A percentile compares a stretch with the other conserved stretches of the same genome.
Conservation (phyloP, 768 basidiomycete genomes). For the Tulasnella sp. region DNA sequence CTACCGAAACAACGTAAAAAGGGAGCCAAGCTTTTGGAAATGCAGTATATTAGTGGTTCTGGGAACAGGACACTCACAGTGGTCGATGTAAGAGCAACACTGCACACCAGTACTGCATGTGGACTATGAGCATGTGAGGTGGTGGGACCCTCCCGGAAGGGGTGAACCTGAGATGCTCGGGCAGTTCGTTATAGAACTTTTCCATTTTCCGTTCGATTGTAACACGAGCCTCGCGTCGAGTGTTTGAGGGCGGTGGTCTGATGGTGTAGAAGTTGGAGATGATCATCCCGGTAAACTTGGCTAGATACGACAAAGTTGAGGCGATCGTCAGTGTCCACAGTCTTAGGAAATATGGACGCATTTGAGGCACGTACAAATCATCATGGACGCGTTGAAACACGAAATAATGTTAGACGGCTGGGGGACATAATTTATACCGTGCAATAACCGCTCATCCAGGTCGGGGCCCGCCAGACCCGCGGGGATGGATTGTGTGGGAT, state of each 20-base stretch:
- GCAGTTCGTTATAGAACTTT: conserved; percentile 26
- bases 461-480: too few relatives aligned
- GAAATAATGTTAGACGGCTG: conserved; percentile 19
- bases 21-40: too few relatives aligned
- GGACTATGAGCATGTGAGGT: conserved; percentile 24
- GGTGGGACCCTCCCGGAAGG: conserved; percentile 21
- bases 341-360: too few relatives aligned
- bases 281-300: conserved; percentile 19
- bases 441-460: neutral
- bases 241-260: conserved; percentile 16
- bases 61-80: too few relatives aligned
- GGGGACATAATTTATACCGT: conserved; percentile 14
- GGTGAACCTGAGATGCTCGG: conserved; percentile 22
- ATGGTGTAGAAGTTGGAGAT: conserved; percentile 26
- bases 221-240: conserved; percentile 22
- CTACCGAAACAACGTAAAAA: too few relatives aligned
- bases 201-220: conserved; percentile 24
- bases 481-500: conserved; percentile 13
- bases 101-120: conserved; percentile 26
- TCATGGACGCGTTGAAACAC: conserved; percentile 25
- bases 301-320: neutral
- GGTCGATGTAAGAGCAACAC: conserved; percentile 27
- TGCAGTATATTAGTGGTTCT: too few relatives aligned
- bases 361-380: conserved; percentile 21
- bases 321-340: too few relatives aligned